phyloP scores from a whole-genome alignment of 2,329 filamentous ascomycete species.

The Ophiostoma quercus region DNA sequence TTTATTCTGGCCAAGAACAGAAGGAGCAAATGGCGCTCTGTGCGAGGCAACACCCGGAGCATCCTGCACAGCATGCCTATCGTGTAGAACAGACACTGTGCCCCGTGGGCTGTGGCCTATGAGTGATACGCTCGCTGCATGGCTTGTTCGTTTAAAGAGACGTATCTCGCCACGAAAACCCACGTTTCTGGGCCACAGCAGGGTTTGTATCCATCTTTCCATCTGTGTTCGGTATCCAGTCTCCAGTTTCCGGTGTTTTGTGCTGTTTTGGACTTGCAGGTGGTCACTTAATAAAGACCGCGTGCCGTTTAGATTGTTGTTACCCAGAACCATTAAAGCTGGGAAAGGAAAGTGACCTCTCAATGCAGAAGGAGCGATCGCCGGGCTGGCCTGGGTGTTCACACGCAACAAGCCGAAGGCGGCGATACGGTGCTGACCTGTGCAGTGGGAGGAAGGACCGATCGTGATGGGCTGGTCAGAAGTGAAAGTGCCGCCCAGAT shows the following conservation, averaged over 20 bases:
- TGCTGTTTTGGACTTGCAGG: not conserved
- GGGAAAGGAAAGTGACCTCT: not conserved
- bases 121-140: not conserved
- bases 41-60: constrained; percentile 18
- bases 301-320: constrained; percentile 6
- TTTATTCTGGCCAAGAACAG: not conserved
- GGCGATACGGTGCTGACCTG: not conserved
- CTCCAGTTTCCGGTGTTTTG: not conserved
- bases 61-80: constrained; percentile 17
- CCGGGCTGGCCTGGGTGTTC: not conserved
- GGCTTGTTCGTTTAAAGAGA: constrained; percentile 8
- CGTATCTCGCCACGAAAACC: constrained; percentile 9
- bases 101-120: not conserved
- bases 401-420: not conserved
- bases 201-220: not conserved
- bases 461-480: too few species aligned
- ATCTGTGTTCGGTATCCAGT: not conserved
- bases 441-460: not conserved
- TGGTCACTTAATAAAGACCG: not conserved
- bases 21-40: not conserved
- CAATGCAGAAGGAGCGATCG: not conserved
- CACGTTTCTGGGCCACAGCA: constrained; percentile 7
- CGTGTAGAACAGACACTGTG: not conserved
- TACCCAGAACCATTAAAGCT: not conserved
- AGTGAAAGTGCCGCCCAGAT: not conserved